Base-by-base conservation (phyloP, 148 eudicot species). In the Nyssa sinensis region DNA sequence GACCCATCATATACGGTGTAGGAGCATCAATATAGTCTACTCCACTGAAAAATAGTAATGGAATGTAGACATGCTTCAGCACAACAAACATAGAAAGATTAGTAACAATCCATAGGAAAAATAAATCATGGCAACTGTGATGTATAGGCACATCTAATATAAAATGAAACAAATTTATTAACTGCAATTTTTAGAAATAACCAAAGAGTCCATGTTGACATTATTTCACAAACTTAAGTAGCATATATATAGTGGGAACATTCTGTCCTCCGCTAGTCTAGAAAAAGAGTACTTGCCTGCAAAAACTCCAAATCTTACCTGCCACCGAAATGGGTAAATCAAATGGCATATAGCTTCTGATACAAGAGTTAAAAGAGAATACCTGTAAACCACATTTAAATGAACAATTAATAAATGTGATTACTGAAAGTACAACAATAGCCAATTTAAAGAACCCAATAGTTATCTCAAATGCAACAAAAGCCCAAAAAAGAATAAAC, bases 1-100 rank as follows among this genome's bases (percentile, higher is more conserved):
- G 98, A 71, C 98, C 98, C 98, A 92, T 95, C 96, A 95, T 95
- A 80, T 95, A 95, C 58, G 98, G 98, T 17, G 98, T 95, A 60
- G 98, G 98, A 79, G 98, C 98, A 92, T 95, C 98, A 85, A 95
- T 95, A 74, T 95, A 95, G 82, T 95, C 98, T 64, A 95, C 98
- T 82, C 97, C 97, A 81, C 98, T 95, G 97, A 95, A 95, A 88
- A 95, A 95, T 71, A 95, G 97, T 69, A 95, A 85, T 74, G 98
- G 98, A 85, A 95, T 95, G 96, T 92, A 95, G 87, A 95, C 98
- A 83, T 95, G 98, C 98, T 95, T 88, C 97, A 87, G 79, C 80
- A 83, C 73, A 86, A 80, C 73, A 81, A 88, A 80, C 58, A 41
- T 71, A 71, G 51, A 75, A 67, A 72, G 67, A 83, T 86, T 77